A percentile compares a stretch with the other conserved stretches of the same genome.
phyloP scores from a whole-genome alignment of 495 filamentous ascomycete species.

The Talaromyces stipitatus region DNA sequence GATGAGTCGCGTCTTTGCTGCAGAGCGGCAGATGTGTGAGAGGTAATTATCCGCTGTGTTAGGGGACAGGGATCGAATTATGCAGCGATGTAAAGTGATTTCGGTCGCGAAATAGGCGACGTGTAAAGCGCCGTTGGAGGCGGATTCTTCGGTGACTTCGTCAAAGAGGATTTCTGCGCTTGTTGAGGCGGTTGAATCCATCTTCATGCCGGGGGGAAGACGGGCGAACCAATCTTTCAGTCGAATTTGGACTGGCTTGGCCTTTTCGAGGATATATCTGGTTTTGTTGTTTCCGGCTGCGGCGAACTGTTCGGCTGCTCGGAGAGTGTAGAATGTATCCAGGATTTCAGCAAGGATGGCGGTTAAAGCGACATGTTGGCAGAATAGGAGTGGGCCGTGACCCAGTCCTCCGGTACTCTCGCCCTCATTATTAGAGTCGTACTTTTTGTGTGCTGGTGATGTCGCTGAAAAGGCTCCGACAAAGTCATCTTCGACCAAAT shows the following conservation, averaged over 20 bases:
- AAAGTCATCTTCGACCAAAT: constrained; percentile 46
- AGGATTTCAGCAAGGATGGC: constrained; percentile 55
- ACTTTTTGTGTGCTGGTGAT: neutral
- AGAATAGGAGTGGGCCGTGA: constrained; percentile 45
- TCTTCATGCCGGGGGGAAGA: constrained; percentile 18
- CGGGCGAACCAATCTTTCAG: constrained; percentile 52
- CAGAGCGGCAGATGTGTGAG: constrained; percentile 89
- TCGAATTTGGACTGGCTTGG: constrained; percentile 53
- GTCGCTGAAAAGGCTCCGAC: constrained; percentile 26
- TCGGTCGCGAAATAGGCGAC: constrained; percentile 55
- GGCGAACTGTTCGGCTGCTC: constrained; percentile 45
- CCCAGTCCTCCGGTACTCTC: constrained; percentile 27
- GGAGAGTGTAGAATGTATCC: constrained; percentile 52
- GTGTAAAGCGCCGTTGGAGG: constrained; percentile 47
- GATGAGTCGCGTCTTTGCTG: constrained; percentile 53
- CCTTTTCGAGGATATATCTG: constrained; percentile 49
- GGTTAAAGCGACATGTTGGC: constrained; percentile 51
- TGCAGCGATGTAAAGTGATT: constrained; percentile 54
- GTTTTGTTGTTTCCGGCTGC: constrained; percentile 42
- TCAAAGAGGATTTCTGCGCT: constrained; percentile 21
- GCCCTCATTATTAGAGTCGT: constrained; percentile 24
- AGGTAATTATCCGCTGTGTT: constrained; percentile 48
- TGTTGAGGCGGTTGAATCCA: constrained; percentile 5
- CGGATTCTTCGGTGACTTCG: constrained; percentile 30
- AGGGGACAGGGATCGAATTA: constrained; percentile 44